phyloP scores from a whole-genome alignment of 2,329 filamentous ascomycete species.

The Acrocalymma vagum region DNA sequence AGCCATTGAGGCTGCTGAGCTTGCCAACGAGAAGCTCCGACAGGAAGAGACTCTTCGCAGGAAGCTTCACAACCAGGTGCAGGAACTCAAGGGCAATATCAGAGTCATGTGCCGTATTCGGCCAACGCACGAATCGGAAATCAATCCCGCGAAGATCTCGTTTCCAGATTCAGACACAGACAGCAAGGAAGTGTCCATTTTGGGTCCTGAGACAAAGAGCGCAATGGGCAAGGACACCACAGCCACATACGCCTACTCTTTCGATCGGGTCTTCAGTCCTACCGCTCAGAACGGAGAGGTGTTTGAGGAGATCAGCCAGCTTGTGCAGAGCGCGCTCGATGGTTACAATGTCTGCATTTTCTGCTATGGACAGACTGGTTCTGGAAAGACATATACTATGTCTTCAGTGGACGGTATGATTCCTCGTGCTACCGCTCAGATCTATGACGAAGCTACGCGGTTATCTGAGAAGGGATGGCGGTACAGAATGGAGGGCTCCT shows the following conservation, averaged over 20 bases:
- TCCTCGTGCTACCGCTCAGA: conserved; percentile 88
- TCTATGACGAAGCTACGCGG: conserved; percentile 85
- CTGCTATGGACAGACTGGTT: conserved; percentile 97
- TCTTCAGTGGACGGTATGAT: conserved; percentile 96
- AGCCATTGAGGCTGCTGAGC: conserved; percentile 73
- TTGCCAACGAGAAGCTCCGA: conserved; percentile 81
- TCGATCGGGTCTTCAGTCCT: conserved; percentile 91
- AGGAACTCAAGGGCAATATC: conserved; percentile 98
- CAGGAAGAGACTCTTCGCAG: conserved; percentile 90
- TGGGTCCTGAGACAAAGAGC: conserved; percentile 83
- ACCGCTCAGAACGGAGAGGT: conserved; percentile 81
- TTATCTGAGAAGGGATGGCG: conserved; percentile 92
- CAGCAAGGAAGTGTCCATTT: conserved; percentile 84
- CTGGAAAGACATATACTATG: conserved; percentile 98
- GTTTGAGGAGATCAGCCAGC: conserved; percentile 95
- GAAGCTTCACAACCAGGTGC: conserved; percentile 95
- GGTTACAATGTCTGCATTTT: conserved; percentile 99
- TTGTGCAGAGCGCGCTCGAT: conserved; percentile 94
- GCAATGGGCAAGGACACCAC: conserved; percentile 79
- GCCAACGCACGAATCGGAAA: conserved; percentile 70
- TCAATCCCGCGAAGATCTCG: conserved; percentile 73
- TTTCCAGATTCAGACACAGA: conserved; percentile 85
- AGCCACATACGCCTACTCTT: conserved; percentile 85
- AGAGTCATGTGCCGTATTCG: conserved; percentile 97
- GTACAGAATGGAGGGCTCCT: conserved; percentile 93